phyloP scores from a whole-genome alignment of 2,329 filamentous ascomycete genomes.

The Paracoccidioides lutzii region DNA sequence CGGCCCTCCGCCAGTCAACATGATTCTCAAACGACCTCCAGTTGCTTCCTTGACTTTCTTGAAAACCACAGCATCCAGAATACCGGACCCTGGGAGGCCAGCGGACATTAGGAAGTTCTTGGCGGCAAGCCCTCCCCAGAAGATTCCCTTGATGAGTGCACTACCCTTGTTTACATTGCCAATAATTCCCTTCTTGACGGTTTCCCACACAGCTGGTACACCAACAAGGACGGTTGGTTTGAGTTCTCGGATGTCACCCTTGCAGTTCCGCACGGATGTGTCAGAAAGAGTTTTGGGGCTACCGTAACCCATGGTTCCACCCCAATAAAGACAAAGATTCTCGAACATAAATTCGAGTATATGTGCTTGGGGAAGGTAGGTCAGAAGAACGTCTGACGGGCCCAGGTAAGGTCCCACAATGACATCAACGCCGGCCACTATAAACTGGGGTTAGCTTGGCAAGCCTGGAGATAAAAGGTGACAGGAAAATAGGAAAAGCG shows the following conservation, averaged over 20 bases:
- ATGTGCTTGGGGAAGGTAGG: conserved; percentile 87
- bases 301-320: conserved; percentile 78
- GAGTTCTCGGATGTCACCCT: conserved; percentile 87
- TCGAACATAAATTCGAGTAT: conserved; percentile 96
- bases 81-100: conserved; percentile 41
- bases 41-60: conserved; percentile 83
- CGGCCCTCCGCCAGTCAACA: conserved; percentile 88
- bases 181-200: conserved; percentile 87
- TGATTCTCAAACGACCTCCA: conserved; percentile 74
- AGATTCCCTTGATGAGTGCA: conserved; percentile 60
- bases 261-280: conserved; percentile 71
- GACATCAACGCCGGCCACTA: conserved; percentile 66
- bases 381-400: conserved; percentile 65
- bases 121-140: conserved; percentile 54
- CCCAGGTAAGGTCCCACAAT: conserved; percentile 68
- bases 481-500: background rate
- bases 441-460: conserved; percentile 7
- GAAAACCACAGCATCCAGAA: conserved; percentile 78
- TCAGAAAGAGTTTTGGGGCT: conserved; percentile 83
- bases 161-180: conserved; percentile 61
- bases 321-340: conserved; percentile 78
- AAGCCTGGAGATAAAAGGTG: conserved; percentile 1
- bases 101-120: conserved; percentile 47
- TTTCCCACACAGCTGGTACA: conserved; percentile 95
- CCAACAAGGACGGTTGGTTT: conserved; percentile 81